These are phyloP conservation scores for Drosera capensis DNA, from an alignment of 148 eudicot genomes.

Conservation along the genomic window DNA sequence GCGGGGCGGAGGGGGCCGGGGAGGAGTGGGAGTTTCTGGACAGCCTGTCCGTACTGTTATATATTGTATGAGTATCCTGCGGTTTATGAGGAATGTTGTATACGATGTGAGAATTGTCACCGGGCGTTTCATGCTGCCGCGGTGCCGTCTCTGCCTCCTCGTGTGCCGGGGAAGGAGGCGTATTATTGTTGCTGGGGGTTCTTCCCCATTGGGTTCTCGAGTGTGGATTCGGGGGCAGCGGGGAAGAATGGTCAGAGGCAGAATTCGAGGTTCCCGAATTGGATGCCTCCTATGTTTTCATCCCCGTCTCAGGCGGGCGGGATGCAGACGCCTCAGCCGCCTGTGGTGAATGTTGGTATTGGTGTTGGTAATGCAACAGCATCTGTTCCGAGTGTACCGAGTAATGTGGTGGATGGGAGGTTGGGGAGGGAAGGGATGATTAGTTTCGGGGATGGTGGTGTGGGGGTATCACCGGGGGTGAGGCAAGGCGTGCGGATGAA, in stretches of 20 bases:
- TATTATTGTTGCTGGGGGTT: constrained; percentile 90
- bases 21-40: constrained; percentile 39
- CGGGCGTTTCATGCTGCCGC: constrained; percentile 49
- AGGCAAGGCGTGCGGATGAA: too few relatives aligned
- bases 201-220: constrained; percentile 60
- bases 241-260: constrained; percentile 3
- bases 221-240: constrained; percentile 7
- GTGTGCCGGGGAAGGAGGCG: constrained; percentile 74
- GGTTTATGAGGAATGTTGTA: constrained; percentile 40
- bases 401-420: too few relatives aligned
- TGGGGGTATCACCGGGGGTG: too few relatives aligned
- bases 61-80: constrained; percentile 49
- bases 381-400: too few relatives aligned
- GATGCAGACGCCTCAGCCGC: too few relatives aligned
- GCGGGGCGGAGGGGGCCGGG: constrained; percentile 5
- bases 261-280: constrained; percentile 26
- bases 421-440: too few relatives aligned
- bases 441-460: too few relatives aligned
- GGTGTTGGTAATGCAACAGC: too few relatives aligned
- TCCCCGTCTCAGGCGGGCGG: too few relatives aligned
- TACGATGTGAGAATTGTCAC: constrained; percentile 60
- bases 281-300: constrained; percentile 32
- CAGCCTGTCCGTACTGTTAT: constrained; percentile 83
- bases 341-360: too few relatives aligned
- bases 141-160: constrained; percentile 47